phyloP scores from a whole-genome alignment of 2,329 filamentous ascomycete species.

The Pseudogymnoascus pannorum region DNA sequence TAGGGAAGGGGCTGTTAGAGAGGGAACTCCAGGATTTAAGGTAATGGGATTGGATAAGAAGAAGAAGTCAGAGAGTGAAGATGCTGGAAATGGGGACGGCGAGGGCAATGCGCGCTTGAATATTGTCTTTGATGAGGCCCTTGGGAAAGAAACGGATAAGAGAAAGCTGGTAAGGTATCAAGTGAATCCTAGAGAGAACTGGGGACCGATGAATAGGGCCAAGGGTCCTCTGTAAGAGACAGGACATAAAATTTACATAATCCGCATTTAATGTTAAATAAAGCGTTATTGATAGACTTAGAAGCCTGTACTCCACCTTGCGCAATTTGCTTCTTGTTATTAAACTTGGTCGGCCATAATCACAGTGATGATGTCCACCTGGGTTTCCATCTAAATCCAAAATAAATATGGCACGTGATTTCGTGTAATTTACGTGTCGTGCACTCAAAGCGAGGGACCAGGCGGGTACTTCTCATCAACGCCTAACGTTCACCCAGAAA shows the following conservation, averaged over 20 bases:
- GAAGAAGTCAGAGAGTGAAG: conserved; percentile 16
- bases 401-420: background rate
- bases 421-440: conserved; percentile 6
- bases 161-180: conserved; percentile 80
- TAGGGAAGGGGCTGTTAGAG: conserved; percentile 62
- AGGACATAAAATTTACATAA: background rate
- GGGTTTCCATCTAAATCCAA: background rate
- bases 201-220: conserved; percentile 59
- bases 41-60: conserved; percentile 47
- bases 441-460: background rate
- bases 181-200: conserved; percentile 82
- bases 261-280: background rate
- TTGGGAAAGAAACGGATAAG: conserved; percentile 62
- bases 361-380: background rate
- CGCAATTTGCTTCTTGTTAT: background rate
- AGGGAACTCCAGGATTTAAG: conserved; percentile 62
- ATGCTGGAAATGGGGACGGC: conserved; percentile 20
- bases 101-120: conserved; percentile 25
- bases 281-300: background rate
- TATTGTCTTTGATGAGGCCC: conserved; percentile 70
- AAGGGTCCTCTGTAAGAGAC: conserved; percentile 17
- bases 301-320: background rate
- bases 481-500: background rate
- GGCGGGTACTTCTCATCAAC: background rate
- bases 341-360: background rate